Evolutionary conservation across 495 filamentous ascomycete genomes (phyloP).

Genomic region (Aspergillus hancockii): DNA sequence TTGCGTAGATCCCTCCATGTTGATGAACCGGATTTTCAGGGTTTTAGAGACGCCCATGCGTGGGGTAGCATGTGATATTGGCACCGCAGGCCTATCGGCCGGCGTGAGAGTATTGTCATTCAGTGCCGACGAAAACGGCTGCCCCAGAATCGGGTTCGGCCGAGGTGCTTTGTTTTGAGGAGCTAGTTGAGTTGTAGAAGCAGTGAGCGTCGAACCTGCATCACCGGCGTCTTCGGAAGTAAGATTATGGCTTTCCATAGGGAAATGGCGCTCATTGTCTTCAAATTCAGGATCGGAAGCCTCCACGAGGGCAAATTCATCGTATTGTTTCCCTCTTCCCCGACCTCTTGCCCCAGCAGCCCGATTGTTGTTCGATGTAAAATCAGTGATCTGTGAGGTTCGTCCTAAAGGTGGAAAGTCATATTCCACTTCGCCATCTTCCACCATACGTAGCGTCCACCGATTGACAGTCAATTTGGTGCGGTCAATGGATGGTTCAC

Average conservation of each 20-base stretch:
- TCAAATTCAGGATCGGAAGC: constrained; percentile 75
- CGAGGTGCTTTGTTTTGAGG: constrained; percentile 37
- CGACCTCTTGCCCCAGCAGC: constrained; percentile 62
- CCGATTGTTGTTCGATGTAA: constrained; percentile 86
- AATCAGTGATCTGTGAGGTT: constrained; percentile 76
- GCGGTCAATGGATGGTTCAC: constrained; percentile 67
- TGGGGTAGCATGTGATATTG: constrained; percentile 59
- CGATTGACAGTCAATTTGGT: constrained; percentile 82
- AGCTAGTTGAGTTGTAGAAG: constrained; percentile 38
- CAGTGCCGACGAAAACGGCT: constrained; percentile 52
- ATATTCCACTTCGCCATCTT: constrained; percentile 92
- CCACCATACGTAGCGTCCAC: constrained; percentile 93
- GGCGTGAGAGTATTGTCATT: constrained; percentile 57
- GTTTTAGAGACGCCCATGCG: constrained; percentile 81
- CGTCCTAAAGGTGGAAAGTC: constrained; percentile 89
- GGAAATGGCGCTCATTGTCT: constrained; percentile 76
- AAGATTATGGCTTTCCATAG: constrained; percentile 63
- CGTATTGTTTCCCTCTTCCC: constrained; percentile 79
- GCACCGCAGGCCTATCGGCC: constrained; percentile 63
- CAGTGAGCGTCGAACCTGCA: constrained; percentile 42
- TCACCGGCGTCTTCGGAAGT: constrained; percentile 42
- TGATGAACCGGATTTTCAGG: constrained; percentile 79
- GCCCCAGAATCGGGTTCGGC: constrained; percentile 59
- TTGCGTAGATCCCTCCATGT: constrained; percentile 62
- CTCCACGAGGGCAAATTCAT: constrained; percentile 89